Base-by-base conservation (phyloP, 805 yeast species). In the Kodamaea neixiangensis region DNA sequence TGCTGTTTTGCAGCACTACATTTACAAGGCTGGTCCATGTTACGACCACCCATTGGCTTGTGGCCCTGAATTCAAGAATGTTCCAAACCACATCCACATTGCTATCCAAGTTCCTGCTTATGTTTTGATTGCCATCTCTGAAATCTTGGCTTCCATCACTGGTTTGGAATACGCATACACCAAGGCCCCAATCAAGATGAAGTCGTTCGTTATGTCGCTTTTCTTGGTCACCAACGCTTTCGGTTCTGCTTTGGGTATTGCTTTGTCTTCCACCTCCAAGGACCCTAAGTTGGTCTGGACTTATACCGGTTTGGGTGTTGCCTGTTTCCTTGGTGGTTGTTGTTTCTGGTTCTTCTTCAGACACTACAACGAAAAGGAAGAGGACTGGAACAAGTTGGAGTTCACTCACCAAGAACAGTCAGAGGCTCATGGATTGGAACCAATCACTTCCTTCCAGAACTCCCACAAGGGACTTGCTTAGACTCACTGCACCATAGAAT, bases 111-210 rank as follows among this genome's bases (percentile, higher is more conserved):
- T 73, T n/a, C 86, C 86, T 14, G 86, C 90, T 3, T 88, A 87
- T 67, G 77, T 86, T 40, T 70, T 88, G 55, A 82, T 86, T 67
- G 93, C 88, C 10, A 64, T 86, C 48, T 81, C 91, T 14, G 96
- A 88, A 68, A 87, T 87, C 57, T 79, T 88, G 58, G 91, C 92
- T 29, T 85, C 88, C 48, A 81, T 87, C 59, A 87, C 94, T 18
- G 94, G 93, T 59, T 79, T 86, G 58, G 94, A 88, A 71, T 87
- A 86, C 63, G 96, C 96, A 15, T 88, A 86, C 71, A 83, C 91
- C 21, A 85, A 87, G 72, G 93, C 94, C 5, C 94, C 94, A 39
- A 77, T 76, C 7, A 70, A 78, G 46, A 82, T 83, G 87, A 82
- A 81, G 66, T 79, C 86, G 13, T 79, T 83, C 62, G 78, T 83